Evolutionary conservation across 139 green algal genomes (phyloP), one percentile per base, ranked within the genome.

Genomic region (Auxenochlorella protothecoides): DNA sequence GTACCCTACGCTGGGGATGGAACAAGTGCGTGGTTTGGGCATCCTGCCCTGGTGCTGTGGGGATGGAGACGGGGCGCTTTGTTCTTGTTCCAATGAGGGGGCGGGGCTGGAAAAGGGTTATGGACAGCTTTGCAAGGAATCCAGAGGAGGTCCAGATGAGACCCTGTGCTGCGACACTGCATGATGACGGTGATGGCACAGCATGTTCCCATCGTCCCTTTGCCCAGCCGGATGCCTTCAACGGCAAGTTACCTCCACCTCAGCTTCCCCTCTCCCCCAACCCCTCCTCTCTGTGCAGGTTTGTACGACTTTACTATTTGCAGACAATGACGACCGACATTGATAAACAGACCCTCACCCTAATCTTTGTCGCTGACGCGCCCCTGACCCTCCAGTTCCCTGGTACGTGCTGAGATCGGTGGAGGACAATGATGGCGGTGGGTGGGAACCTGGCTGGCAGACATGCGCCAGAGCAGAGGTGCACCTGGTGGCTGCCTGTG

Each of bases 1-100:
- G 60, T 73, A 84, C 80, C 51, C 80, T 87, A 64, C 82, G 82
- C 16, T 87, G 82, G 82, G 75, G 76, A 27, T 87, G 82, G 82
- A 75, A 83, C 68, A 86, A 84, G 67, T 86, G 77, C 56, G 70
- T 72, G n/a, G 51, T 11, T 62, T 62, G 9, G 9, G 11, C 57
- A 9, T 62, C 57, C 27, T 44, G 27, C 27, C 27, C 27, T 44
- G 27, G 27, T 44, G 27, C 27, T 44, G 27, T 44, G 27, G 27
- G 27, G 27, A 44, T 44, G 27, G 27, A 44, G 27, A 44, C 27
- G 27, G 27, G 27, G 27, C 27, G 27, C 27, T 44, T 44, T 44
- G 27, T 44, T 44, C 27, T 44, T 44, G 27, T 44, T 44, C 27
- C 27, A 44, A 44, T 44, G 0, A 44, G 27, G 27, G 27, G 27